Evolutionary conservation across 2,329 filamentous ascomycete species (phyloP), one percentile per base, ranked within the genome.

Genomic region (Colletotrichum scovillei): DNA sequence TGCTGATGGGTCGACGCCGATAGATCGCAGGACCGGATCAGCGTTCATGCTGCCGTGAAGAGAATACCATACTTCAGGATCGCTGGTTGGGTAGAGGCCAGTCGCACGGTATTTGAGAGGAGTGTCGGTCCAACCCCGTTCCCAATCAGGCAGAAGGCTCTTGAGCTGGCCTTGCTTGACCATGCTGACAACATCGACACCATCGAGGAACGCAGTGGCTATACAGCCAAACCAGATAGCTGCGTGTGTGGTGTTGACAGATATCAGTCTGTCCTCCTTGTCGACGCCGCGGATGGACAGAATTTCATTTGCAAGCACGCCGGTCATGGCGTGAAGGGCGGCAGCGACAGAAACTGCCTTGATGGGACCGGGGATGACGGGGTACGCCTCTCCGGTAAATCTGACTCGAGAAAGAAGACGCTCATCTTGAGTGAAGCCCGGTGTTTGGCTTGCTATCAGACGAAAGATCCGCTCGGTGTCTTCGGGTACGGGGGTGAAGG

Each of bases 1-100:
- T 16, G 57, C 30, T 3, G 58, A 67, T 9, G 69, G 69, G 22
- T 72, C 85, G 63, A 89, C 81, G 5, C 85, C 86, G 56, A 88
- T 84, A n/a, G 84, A 82, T 30, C 80, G 76, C 1, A 89, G 81
- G 0, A 85, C 84, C 2, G 82, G 81, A 2, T 78, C 77, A 0
- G 86, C 83, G 46, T 87, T 78, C 57, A 89, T 80, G 0, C 84
- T 88, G 5, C 87, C 87, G 66, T 89, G 86, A 0, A 89, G 80
- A 12, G 86, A 86, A 76, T 87, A 89, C 84, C 85, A 88, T 0
- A 84, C 82, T 0, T 81, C 80, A 0, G 81, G 78, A 42, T 85
- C 79, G n/a, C 81, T 83, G 0, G 87, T 89, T 8, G 83, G 84
- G 74, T 88, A 89, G 58, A 87, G 82, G 2, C 82, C 84, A 8